Conservation (phyloP, 2,329 filamentous ascomycete species). For the Pseudocercospora cruenta region DNA sequence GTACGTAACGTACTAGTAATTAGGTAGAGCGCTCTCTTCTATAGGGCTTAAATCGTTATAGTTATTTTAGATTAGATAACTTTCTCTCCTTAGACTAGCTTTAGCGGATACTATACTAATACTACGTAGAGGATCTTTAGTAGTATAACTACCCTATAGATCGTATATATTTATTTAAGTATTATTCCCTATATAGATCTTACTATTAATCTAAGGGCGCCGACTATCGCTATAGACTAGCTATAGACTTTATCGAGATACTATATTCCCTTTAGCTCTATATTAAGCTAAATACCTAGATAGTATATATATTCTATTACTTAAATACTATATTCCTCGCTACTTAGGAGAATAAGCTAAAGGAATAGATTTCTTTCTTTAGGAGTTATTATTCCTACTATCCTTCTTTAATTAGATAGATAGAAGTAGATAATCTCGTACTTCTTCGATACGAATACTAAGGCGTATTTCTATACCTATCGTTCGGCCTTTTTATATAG, state of each 20-base stretch:
- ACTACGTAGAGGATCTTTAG: background rate
- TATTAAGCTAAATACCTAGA: background rate
- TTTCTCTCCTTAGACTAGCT: background rate
- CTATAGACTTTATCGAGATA: background rate
- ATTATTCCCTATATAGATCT: background rate
- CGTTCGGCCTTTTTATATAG: background rate
- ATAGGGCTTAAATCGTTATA: background rate
- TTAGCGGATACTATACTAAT: background rate
- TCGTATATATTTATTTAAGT: background rate
- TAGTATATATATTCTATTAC: no score
- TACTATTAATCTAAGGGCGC: background rate
- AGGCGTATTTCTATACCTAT: background rate
- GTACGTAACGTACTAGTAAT: background rate
- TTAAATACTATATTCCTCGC: no score
- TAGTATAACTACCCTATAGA: background rate
- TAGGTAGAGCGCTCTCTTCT: background rate
- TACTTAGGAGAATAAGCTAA: no score
- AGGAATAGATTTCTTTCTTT: background rate
- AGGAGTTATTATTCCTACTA: background rate
- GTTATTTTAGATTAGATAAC: background rate
- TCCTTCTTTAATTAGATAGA: background rate
- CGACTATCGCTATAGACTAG: no score
- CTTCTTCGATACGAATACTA: background rate
- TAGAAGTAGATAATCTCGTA: slow-evolving; percentile 3
- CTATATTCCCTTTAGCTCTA: background rate